phyloP scores from a whole-genome alignment of 129 eudicot species.

The Flaveria brownii region DNA sequence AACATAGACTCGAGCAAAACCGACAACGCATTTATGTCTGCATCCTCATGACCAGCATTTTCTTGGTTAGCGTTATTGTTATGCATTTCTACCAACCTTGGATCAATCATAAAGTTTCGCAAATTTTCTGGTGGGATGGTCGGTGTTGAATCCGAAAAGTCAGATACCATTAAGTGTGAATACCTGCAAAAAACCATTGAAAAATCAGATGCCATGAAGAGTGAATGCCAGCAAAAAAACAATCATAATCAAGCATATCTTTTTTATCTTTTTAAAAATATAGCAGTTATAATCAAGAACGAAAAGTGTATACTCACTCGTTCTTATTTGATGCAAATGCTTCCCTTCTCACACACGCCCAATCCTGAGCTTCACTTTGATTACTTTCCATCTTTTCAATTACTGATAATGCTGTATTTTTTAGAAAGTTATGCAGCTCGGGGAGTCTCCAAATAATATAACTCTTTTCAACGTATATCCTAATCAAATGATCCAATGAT shows the following conservation, averaged over 20 bases:
- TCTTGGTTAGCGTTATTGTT: conserved; percentile 40
- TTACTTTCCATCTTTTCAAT: conserved; percentile 49
- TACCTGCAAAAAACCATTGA: conserved; percentile 49
- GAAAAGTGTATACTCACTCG: conserved; percentile 55
- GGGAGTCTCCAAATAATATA: conserved; percentile 96
- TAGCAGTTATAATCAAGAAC: not conserved
- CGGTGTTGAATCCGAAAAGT: conserved; percentile 85
- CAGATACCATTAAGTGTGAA: conserved; percentile 71
- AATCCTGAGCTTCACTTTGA: conserved; percentile 60
- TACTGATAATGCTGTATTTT: conserved; percentile 62
- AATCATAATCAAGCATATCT: not conserved
- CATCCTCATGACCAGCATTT: conserved; percentile 45
- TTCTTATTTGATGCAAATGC: conserved; percentile 83
- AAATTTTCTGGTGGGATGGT: conserved; percentile 88
- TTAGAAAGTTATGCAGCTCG: conserved; percentile 72
- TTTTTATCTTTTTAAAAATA: not conserved
- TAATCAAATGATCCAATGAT: conserved; percentile 77
- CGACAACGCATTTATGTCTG: conserved; percentile 71
- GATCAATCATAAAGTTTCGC: conserved; percentile 79
- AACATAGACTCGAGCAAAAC: conserved; percentile 64
- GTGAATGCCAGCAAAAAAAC: conserved; percentile 39
- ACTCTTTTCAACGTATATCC: conserved; percentile 78
- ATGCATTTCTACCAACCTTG: conserved; percentile 51
- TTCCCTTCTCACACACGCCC: conserved; percentile 93
- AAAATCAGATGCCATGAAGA: too few species aligned